phyloP scores from a whole-genome alignment of 2,329 filamentous ascomycete species.

The Fusarium proliferatum region DNA sequence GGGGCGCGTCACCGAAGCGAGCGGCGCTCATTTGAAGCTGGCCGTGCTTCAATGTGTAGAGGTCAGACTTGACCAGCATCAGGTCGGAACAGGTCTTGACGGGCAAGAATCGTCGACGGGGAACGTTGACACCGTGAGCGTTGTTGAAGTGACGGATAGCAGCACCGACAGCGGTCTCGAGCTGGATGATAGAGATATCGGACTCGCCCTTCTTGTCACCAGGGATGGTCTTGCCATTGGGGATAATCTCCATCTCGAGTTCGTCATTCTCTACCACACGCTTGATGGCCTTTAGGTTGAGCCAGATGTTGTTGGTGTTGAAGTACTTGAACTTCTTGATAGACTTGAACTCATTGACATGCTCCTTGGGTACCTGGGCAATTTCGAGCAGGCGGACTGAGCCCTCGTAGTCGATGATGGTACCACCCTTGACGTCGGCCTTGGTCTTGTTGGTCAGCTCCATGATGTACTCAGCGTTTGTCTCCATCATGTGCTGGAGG shows the following conservation, averaged over 20 bases:
- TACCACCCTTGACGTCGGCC: conserved; percentile 99
- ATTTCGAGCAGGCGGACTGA: conserved; percentile 97
- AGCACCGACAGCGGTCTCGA: conserved; percentile 97
- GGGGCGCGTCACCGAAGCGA: conserved; percentile 94
- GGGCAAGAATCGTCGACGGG: conserved; percentile 95
- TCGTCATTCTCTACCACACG: conserved; percentile 98
- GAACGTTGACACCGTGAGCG: conserved; percentile 98
- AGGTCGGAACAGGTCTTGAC: conserved; percentile 99
- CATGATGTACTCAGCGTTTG: conserved; percentile 98
- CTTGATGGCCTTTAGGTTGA: conserved; percentile 98
- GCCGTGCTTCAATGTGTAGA: conserved; percentile 98
- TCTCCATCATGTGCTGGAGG: conserved; percentile 99
- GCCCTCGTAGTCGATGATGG: conserved; percentile 99
- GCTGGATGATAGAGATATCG: conserved; percentile 95
- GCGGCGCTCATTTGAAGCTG: conserved; percentile 97
- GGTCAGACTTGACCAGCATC: conserved; percentile 99
- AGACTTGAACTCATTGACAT: conserved; percentile 99
- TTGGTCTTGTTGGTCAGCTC: conserved; percentile 99
- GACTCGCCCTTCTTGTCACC: conserved; percentile 99
- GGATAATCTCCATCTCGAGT: conserved; percentile 99
- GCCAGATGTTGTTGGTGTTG: conserved; percentile 99
- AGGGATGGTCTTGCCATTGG: conserved; percentile 98
- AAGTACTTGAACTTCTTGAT: conserved; percentile 99
- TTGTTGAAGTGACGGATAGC: conserved; percentile 99
- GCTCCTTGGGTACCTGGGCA: conserved; percentile 99